These are phyloP conservation scores for Phaeolepiota aurea DNA, from an alignment of 768 basidiomycete genomes.

Conservation along the genomic window DNA sequence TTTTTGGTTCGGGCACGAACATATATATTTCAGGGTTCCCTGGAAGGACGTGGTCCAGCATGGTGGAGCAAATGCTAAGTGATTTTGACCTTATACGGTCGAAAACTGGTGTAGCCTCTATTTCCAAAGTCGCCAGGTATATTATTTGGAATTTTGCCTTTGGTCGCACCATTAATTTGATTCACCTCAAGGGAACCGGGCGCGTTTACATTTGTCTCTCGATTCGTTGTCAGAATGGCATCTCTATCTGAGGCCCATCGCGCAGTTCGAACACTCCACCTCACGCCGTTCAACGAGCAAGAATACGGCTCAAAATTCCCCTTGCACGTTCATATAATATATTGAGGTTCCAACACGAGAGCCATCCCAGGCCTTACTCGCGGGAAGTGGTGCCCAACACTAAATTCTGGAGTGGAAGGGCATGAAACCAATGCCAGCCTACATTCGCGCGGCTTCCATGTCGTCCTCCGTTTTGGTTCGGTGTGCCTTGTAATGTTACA, in stretches of 20 bases:
- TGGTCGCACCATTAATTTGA: conserved; percentile 1
- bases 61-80: conserved; percentile 31
- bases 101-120: conserved; percentile 13
- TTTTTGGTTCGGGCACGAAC: conserved; percentile 36
- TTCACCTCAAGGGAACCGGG: conserved; percentile 21
- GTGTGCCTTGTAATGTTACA: conserved; percentile 37
- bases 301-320: conserved; percentile 27
- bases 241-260: conserved; percentile 62
- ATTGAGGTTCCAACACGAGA: conserved; percentile 22
- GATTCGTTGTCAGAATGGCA: conserved; percentile 46
- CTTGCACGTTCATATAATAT: conserved; percentile 41
- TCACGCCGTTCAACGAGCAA: conserved; percentile 36
- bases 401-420: conserved; percentile 9
- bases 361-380: conserved; percentile 6
- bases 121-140: conserved; percentile 44
- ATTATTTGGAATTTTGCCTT: conserved; percentile 14
- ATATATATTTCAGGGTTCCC: conserved; percentile 62
- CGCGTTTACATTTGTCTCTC: conserved; percentile 37
- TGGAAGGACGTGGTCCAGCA: conserved; percentile 20
- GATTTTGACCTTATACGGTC: conserved; percentile 29
- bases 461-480: conserved; percentile 61
- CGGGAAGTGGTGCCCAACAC: conserved; percentile 17
- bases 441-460: conserved; percentile 66
- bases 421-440: conserved; percentile 11
- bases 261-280: conserved; percentile 54